Percentiles rank a stretch among this genome's conserved stretches.
phyloP scores from a whole-genome alignment of 2,329 filamentous ascomycete species.

The Xylaria hypoxylon region DNA sequence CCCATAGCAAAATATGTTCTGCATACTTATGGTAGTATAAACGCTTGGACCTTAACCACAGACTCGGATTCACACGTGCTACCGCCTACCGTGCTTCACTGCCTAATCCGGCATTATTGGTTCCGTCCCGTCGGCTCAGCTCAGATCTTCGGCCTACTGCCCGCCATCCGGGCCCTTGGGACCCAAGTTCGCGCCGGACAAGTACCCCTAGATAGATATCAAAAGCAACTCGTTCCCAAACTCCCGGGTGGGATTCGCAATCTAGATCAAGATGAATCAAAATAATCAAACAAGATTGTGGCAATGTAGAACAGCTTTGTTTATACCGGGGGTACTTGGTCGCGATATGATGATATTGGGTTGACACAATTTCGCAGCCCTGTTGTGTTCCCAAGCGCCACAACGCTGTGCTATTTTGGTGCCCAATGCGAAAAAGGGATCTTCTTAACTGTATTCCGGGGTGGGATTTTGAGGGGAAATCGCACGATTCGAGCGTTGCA shows the following conservation, averaged over 20 bases:
- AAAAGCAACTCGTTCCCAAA: background rate
- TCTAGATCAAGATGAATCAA: background rate
- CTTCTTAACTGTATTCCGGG: background rate
- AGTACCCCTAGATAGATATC: background rate
- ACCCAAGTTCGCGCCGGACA: background rate
- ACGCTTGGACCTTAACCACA: background rate
- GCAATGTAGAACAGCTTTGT: background rate
- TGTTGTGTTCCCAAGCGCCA: background rate
- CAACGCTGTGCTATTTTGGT: background rate
- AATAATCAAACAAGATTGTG: background rate
- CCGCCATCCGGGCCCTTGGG: background rate
- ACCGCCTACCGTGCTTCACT: background rate
- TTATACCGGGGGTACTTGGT: background rate
- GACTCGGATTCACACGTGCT: background rate
- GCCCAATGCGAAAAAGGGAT: constrained; percentile 2
- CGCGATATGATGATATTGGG: background rate
- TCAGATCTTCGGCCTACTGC: background rate
- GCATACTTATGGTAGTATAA: too few species aligned
- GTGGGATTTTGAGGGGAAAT: background rate
- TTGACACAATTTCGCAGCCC: background rate
- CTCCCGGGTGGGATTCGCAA: background rate
- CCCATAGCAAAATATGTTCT: too few species aligned
- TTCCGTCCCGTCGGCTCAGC: background rate
- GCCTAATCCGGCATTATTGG: background rate
- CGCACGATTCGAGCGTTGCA: constrained; percentile 3